Evolutionary conservation across 371 early-diverging fungal species (phyloP).

Genomic region (Umbelopsis sp.): DNA sequence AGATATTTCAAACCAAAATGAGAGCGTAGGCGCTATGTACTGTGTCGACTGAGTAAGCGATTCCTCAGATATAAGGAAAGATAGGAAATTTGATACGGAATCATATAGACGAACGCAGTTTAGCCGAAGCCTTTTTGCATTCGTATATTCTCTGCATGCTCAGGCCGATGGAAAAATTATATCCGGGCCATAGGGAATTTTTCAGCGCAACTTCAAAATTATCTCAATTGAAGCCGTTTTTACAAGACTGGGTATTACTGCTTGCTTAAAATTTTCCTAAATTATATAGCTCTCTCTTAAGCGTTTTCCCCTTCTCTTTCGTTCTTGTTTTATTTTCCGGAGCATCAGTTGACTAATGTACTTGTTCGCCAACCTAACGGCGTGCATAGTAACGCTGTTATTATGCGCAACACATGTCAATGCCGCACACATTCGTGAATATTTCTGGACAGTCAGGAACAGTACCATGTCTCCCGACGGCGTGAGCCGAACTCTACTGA

Average conservation of each 20-base stretch:
- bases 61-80: no score
- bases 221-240: not conserved
- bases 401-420: not conserved
- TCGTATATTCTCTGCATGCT: no score
- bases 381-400: not conserved
- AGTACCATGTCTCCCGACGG: constrained; percentile 36
- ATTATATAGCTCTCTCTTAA: not conserved
- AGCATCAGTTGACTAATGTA: not conserved
- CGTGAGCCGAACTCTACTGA: constrained; percentile 37
- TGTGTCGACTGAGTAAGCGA: no score
- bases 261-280: not conserved
- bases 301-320: not conserved
- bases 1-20: no score
- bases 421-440: not conserved
- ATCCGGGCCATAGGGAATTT: not conserved
- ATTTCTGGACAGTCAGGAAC: constrained; percentile 10
- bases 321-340: not conserved
- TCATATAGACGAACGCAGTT: no score
- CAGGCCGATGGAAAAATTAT: not conserved
- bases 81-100: no score
- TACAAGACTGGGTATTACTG: not conserved
- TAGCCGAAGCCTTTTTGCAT: no score
- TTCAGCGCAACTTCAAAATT: not conserved
- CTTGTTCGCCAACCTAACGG: not conserved
- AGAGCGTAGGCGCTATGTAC: no score